These are phyloP conservation scores for Aspergillus sp. DNA, from an alignment of 2,329 filamentous ascomycete genomes.

Conservation along the genomic window DNA sequence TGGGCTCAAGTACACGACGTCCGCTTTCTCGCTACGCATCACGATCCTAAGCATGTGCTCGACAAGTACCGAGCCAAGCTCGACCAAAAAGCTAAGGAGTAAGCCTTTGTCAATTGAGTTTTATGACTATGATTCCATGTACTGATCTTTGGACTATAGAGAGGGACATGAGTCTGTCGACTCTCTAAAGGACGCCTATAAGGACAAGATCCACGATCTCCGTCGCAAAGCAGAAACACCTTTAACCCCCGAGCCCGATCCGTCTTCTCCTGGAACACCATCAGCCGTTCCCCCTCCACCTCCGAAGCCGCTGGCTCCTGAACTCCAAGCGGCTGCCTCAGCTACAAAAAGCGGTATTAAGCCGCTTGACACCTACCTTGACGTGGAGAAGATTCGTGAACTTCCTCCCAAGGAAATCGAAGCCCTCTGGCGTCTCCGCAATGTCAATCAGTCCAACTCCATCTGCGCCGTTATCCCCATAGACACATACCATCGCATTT, in stretches of 20 bases:
- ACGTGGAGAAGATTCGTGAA: constrained; percentile 69
- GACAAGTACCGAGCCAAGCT: constrained; percentile 89
- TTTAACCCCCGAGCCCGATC: constrained; percentile 41
- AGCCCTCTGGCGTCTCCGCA: constrained; percentile 82
- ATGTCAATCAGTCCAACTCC: constrained; percentile 66
- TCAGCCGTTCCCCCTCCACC: constrained; percentile 30
- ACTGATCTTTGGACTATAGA: constrained; percentile 53
- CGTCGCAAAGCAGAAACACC: constrained; percentile 61
- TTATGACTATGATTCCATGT: background rate
- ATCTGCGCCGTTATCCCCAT: constrained; percentile 81
- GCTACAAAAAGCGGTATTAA: constrained; percentile 53
- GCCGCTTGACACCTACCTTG: constrained; percentile 64
- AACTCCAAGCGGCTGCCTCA: constrained; percentile 25
- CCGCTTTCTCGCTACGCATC: constrained; percentile 79
- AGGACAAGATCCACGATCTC: constrained; percentile 72
- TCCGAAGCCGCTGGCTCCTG: constrained; percentile 29
- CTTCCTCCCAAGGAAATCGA: constrained; percentile 80
- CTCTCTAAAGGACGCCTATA: constrained; percentile 71
- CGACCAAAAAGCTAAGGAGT: constrained; percentile 70
- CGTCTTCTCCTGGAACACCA: constrained; percentile 30
- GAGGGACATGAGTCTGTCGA: constrained; percentile 60
- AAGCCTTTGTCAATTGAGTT: constrained; percentile 16
- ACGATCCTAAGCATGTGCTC: constrained; percentile 58
- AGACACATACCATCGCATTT: constrained; percentile 68
- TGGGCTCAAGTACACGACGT: constrained; percentile 93